Conservation (phyloP, 768 basidiomycete genomes). For the Psilocybe cyanescens region DNA sequence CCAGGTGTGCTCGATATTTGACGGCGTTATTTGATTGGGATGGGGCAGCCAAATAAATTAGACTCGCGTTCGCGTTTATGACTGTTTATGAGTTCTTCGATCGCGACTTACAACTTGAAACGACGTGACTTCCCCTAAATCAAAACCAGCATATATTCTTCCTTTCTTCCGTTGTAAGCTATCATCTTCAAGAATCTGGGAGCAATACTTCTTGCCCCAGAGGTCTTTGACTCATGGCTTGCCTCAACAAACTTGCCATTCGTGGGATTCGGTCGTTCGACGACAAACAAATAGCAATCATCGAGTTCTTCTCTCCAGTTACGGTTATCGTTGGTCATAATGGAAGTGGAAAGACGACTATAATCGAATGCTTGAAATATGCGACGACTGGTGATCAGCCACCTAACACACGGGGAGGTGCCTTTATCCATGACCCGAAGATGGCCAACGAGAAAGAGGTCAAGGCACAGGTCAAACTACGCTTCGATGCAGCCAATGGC, state of each 20-base stretch:
- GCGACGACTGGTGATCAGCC: constrained; percentile 98
- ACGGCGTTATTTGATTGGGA: constrained; percentile 10
- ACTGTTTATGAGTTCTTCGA: neutral
- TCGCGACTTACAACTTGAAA: neutral
- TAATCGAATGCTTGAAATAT: constrained; percentile 99
- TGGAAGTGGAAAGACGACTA: constrained; percentile 97
- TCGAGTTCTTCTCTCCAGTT: constrained; percentile 96
- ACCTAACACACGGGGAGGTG: constrained; percentile 97
- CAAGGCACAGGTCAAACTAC: constrained; percentile 95
- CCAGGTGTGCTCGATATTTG: neutral
- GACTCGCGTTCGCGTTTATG: constrained; percentile 8
- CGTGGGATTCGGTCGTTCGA: constrained; percentile 95
- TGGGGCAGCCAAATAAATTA: constrained; percentile 12
- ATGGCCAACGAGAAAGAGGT: constrained; percentile 99
- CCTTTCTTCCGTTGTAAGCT: neutral
- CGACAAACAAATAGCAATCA: constrained; percentile 90
- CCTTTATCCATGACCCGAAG: constrained; percentile 98
- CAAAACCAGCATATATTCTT: neutral
- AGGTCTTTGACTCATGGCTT: constrained; percentile 56
- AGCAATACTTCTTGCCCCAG: neutral
- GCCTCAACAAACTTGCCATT: constrained; percentile 91
- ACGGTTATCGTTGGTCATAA: constrained; percentile 99
- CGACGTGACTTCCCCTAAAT: neutral
- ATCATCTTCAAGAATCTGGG: neutral
- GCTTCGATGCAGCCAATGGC: constrained; percentile 91